A percentile compares a stretch with the other conserved stretches of the same genome.
These are phyloP conservation scores for Penicillium sp. DNA, from an alignment of 2,329 filamentous ascomycete genomes.

Conservation along the genomic window DNA sequence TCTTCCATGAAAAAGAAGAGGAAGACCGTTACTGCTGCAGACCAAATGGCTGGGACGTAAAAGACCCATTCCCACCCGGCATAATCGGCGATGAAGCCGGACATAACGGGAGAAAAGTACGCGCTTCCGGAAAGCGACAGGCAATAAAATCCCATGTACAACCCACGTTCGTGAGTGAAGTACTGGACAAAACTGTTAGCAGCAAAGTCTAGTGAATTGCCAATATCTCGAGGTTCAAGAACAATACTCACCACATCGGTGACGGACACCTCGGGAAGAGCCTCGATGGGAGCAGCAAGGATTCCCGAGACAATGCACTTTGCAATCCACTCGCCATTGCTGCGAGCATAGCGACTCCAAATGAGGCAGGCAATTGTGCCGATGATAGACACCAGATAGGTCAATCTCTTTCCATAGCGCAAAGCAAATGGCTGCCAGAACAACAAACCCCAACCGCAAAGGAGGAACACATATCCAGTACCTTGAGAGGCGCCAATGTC, in stretches of 20 bases:
- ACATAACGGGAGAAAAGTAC: slow-evolving; percentile 44
- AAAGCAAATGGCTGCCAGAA: slow-evolving; percentile 48
- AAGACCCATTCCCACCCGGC: slow-evolving; percentile 48
- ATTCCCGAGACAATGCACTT: slow-evolving; percentile 36
- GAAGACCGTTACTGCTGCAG: slow-evolving; percentile 43
- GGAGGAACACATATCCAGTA: slow-evolving; percentile 39
- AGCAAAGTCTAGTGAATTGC: neutral
- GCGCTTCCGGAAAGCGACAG: slow-evolving; percentile 41
- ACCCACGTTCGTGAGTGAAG: slow-evolving; percentile 40
- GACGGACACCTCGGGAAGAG: slow-evolving; percentile 38
- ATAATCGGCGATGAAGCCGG: slow-evolving; percentile 45
- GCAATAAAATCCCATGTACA: slow-evolving; percentile 39
- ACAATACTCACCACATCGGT: slow-evolving; percentile 36
- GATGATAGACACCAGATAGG: slow-evolving; percentile 30
- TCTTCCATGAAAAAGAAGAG: slow-evolving; percentile 56
- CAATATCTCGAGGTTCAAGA: neutral
- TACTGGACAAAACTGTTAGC: slow-evolving; percentile 26
- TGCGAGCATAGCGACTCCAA: slow-evolving; percentile 28
- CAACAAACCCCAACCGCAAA: slow-evolving; percentile 43
- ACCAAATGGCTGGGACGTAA: slow-evolving; percentile 52
- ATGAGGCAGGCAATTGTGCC: slow-evolving; percentile 28
- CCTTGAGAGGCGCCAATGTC: slow-evolving; percentile 35
- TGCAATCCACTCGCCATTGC: slow-evolving; percentile 38
- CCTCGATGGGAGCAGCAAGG: slow-evolving; percentile 40
- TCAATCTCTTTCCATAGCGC: slow-evolving; percentile 40